These are phyloP conservation scores for Trypanosoma scelopori DNA, from an alignment of 208 protist species.

Conservation along the genomic window DNA sequence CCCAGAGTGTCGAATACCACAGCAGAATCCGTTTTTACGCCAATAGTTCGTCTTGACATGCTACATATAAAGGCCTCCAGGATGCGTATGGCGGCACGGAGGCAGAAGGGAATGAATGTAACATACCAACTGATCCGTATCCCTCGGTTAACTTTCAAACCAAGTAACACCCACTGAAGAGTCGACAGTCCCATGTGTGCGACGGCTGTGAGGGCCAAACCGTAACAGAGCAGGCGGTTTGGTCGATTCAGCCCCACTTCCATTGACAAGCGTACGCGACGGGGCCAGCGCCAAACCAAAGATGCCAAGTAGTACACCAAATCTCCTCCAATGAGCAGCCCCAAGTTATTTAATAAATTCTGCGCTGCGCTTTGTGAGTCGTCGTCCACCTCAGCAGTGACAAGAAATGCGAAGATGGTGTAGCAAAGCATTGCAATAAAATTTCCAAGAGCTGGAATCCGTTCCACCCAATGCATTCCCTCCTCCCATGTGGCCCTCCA, in stretches of 20 bases:
- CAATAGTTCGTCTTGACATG: constrained; percentile 69
- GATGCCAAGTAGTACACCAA: constrained; percentile 80
- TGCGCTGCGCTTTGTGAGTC: constrained; percentile 29
- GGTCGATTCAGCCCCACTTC: constrained; percentile 61
- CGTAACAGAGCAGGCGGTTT: constrained; percentile 56
- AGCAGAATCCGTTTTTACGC: constrained; percentile 48
- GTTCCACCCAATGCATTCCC: constrained; percentile 56
- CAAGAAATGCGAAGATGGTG: constrained; percentile 52
- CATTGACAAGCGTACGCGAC: constrained; percentile 66
- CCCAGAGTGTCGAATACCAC: constrained; percentile 81
- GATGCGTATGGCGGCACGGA: constrained; percentile 62
- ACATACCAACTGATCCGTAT: constrained; percentile 72
- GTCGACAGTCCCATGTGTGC: constrained; percentile 62
- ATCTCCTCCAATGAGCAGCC: constrained; percentile 70
- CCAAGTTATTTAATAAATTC: constrained; percentile 59
- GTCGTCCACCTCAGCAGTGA: constrained; percentile 35
- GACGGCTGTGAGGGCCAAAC: constrained; percentile 74
- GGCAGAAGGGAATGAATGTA: constrained; percentile 69
- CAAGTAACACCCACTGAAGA: constrained; percentile 79
- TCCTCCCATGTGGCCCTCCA: constrained; percentile 50
- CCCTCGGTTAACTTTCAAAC: constrained; percentile 55
- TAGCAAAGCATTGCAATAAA: constrained; percentile 64
- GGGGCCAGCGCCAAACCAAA: constrained; percentile 87
- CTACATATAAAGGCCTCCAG: constrained; percentile 76
- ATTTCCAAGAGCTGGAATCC: constrained; percentile 76